phyloP scores from a whole-genome alignment of 148 eudicot species.

The Chenopodium berlandieri region DNA sequence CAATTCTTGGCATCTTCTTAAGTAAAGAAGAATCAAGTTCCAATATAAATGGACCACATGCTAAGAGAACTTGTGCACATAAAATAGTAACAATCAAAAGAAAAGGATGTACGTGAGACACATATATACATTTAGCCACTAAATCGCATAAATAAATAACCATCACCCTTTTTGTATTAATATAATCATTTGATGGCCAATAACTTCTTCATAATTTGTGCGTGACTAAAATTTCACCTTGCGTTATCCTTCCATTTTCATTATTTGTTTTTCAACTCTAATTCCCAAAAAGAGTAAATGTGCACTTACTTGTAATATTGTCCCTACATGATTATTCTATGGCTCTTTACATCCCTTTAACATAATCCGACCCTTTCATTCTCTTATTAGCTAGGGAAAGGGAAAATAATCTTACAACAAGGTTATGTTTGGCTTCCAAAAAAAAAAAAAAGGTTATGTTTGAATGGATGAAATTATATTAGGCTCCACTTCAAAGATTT shows the following conservation, averaged over 20 bases:
- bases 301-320: not conserved
- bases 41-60: constrained; percentile 8
- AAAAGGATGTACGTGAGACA: constrained; percentile 6
- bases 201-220: not conserved
- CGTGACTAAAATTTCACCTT: not conserved
- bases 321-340: not conserved
- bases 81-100: not conserved
- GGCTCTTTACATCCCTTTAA: not conserved
- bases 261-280: not conserved
- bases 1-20: constrained; percentile 7
- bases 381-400: constrained; percentile 3
- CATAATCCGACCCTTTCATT: not conserved
- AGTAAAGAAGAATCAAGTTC: not conserved
- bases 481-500: not conserved
- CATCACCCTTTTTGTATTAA: not conserved
- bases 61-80: not conserved
- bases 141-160: not conserved
- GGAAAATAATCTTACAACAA: not conserved
- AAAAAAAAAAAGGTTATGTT: not conserved
- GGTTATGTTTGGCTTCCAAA: not conserved
- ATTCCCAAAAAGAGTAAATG: not conserved
- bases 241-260: constrained; percentile 11
- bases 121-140: constrained; percentile 28
- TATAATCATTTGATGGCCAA: constrained; percentile 18
- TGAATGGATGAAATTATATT: constrained; percentile 4